Evolutionary conservation across 2,329 filamentous ascomycete genomes (phyloP).

Genomic region (Lecanicillium sp.): DNA sequence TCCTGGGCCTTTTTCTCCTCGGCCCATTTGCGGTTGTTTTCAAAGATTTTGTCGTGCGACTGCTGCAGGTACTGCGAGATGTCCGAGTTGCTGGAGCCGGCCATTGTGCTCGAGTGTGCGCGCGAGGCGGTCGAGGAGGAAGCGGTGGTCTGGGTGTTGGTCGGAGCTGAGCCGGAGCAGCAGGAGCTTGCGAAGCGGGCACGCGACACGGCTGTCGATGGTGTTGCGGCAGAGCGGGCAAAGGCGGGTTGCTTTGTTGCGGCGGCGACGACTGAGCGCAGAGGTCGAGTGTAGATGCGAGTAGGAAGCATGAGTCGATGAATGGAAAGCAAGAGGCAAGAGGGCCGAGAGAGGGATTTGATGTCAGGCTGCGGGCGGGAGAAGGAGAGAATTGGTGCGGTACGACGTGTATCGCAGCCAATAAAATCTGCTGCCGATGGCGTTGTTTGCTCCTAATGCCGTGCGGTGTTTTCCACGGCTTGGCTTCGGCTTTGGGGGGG

Average conservation of each 20-base stretch:
- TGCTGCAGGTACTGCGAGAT: constrained; percentile 50
- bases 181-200: constrained; percentile 5
- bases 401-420: background rate
- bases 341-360: background rate
- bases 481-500: no score
- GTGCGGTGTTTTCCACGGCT: no score
- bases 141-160: background rate
- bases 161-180: constrained; percentile 5
- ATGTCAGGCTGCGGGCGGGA: background rate
- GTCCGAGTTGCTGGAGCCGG: constrained; percentile 24
- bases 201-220: no score
- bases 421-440: no score
- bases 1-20: constrained; percentile 48
- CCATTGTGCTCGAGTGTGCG: constrained; percentile 16
- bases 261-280: constrained; percentile 2
- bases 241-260: background rate
- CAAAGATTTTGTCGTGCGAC: constrained; percentile 59
- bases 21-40: constrained; percentile 61
- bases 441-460: no score
- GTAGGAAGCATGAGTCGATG: constrained; percentile 5
- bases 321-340: background rate
- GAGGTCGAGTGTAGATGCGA: constrained; percentile 7
- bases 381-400: background rate
- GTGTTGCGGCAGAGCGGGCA: background rate
- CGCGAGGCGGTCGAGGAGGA: background rate